These are phyloP conservation scores for Monosporascus sp. DNA, from an alignment of 2,329 filamentous ascomycete genomes.

Conservation along the genomic window DNA sequence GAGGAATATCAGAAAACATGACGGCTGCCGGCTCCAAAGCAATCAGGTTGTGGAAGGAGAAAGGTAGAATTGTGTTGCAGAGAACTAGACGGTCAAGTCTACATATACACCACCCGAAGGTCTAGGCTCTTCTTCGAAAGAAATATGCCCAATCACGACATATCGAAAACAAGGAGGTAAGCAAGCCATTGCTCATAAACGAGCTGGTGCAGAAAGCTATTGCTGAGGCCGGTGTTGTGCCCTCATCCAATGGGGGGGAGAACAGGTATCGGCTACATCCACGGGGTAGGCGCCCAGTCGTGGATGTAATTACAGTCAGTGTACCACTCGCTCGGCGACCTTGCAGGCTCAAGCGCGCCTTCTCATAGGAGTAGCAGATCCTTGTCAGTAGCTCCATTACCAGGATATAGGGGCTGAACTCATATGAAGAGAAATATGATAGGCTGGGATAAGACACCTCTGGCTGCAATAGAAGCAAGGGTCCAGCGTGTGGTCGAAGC, in stretches of 20 bases:
- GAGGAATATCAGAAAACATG: slow-evolving; percentile 2
- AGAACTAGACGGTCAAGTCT: background rate
- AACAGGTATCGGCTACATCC: background rate
- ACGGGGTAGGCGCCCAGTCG: background rate
- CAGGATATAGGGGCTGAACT: too few relatives aligned
- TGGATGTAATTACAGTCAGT: background rate
- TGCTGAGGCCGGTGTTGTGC: background rate
- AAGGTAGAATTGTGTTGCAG: background rate
- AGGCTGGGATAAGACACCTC: too few relatives aligned
- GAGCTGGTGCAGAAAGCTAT: background rate
- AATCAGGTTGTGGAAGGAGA: background rate
- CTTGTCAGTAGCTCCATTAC: too few relatives aligned
- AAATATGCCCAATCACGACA: background rate
- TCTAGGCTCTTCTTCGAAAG: too few relatives aligned
- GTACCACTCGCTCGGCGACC: too few relatives aligned
- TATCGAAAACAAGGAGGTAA: background rate
- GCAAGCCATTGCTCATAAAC: background rate
- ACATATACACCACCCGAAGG: background rate
- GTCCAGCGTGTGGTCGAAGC: too few relatives aligned
- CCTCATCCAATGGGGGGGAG: background rate
- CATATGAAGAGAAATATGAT: too few relatives aligned
- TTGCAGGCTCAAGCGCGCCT: too few relatives aligned
- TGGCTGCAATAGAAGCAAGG: too few relatives aligned
- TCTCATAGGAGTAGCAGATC: too few relatives aligned
- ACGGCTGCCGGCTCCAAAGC: background rate